These are phyloP conservation scores for Fragilaria crotonensis DNA, from an alignment of 108 stramenopile species.

Conservation along the genomic window DNA sequence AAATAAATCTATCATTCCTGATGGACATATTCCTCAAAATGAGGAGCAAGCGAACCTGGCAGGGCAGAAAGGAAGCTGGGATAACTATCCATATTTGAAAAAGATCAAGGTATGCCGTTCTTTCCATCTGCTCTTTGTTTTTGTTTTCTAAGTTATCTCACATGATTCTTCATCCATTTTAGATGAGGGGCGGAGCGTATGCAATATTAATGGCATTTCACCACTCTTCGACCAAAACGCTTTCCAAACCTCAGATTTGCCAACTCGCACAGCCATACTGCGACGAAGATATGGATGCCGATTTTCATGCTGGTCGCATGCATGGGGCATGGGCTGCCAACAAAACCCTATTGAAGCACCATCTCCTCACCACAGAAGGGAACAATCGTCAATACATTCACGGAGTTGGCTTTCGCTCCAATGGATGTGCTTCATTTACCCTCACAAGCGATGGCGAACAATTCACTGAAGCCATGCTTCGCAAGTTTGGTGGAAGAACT, in stretches of 20 bases:
- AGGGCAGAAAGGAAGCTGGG: neutral
- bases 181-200: conserved; percentile 19
- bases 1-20: conserved; percentile 6
- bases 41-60: too few relatives aligned
- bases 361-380: conserved; percentile 11
- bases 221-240: conserved; percentile 1
- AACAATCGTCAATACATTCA: conserved; percentile 1
- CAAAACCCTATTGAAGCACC: conserved; percentile 23
- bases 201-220: conserved; percentile 31
- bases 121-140: too few relatives aligned
- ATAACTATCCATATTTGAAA: conserved; percentile 19
- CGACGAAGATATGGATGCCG: conserved; percentile 23
- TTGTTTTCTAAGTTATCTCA: too few relatives aligned
- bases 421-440: conserved; percentile 6
- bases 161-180: too few relatives aligned
- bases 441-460: conserved; percentile 20
- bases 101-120: conserved; percentile 16
- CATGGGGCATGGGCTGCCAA: conserved; percentile 26
- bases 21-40: conserved; percentile 12
- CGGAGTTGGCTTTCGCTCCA: neutral
- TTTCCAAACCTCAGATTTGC: conserved; percentile 21
- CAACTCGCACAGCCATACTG: conserved; percentile 18
- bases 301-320: conserved; percentile 20
- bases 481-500: too few relatives aligned
- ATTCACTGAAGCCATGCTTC: conserved; percentile 15